Evolutionary conservation across 73 alveolate species (phyloP).

Genomic region (Paramecium octaurelia): DNA sequence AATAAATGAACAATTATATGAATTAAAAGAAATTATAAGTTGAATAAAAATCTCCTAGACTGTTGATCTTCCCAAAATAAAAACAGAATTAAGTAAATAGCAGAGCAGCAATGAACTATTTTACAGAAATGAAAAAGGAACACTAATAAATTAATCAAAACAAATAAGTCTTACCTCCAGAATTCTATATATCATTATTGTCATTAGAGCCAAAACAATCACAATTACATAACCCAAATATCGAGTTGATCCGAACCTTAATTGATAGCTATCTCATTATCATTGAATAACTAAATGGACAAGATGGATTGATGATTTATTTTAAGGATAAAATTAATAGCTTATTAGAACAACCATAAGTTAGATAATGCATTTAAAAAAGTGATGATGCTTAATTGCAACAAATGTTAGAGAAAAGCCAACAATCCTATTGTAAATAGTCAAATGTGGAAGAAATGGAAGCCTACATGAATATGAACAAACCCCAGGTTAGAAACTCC

Average conservation of each 20-base stretch:
- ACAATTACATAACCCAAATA: neutral
- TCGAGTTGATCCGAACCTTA: neutral
- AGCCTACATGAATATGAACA: neutral
- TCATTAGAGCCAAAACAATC: neutral
- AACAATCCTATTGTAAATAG: neutral
- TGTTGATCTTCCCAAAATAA: neutral
- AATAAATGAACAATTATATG: neutral
- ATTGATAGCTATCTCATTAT: neutral
- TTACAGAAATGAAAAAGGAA: neutral
- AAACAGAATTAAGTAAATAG: neutral
- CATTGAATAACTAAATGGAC: neutral
- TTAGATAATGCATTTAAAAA: neutral
- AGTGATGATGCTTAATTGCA: neutral
- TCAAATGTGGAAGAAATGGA: neutral
- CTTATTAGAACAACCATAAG: neutral
- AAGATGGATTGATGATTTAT: slow-evolving; percentile 13
- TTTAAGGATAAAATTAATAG: slow-evolving; percentile 15
- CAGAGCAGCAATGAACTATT: neutral
- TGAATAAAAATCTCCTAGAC: neutral
- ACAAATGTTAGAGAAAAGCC: neutral
- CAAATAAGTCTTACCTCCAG: neutral
- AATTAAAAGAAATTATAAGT: neutral
- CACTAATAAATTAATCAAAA: neutral
- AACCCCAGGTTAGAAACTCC: neutral
- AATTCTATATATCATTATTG: neutral